Evolutionary conservation across 2,329 filamentous ascomycete genomes (phyloP).

Genomic region (Ilyonectria destructans): DNA sequence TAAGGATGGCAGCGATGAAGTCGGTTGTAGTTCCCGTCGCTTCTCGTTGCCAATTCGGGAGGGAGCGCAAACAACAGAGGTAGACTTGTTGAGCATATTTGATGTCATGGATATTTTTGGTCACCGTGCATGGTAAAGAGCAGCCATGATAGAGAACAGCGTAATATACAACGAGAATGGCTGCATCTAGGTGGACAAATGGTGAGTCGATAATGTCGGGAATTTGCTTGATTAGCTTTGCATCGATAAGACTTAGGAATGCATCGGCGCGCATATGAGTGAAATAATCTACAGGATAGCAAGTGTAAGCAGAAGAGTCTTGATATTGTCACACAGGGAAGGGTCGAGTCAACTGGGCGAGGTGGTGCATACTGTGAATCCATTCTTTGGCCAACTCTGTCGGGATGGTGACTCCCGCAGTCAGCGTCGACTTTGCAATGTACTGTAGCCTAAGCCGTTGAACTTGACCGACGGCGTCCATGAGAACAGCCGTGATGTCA

Average conservation of each 20-base stretch:
- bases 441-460: constrained; percentile 13
- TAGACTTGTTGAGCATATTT: constrained; percentile 12
- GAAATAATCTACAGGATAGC: constrained; percentile 17
- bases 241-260: constrained; percentile 19
- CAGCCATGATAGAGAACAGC: constrained; percentile 29
- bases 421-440: constrained; percentile 13
- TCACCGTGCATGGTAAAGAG: constrained; percentile 6
- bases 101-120: background rate
- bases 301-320: background rate
- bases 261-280: constrained; percentile 23
- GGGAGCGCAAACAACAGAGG: constrained; percentile 21
- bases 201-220: constrained; percentile 45
- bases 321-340: background rate
- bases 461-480: constrained; percentile 17
- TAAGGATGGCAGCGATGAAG: constrained; percentile 22
- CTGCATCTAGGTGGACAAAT: constrained; percentile 51
- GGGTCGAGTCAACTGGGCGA: too few relatives aligned
- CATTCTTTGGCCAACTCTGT: constrained; percentile 21
- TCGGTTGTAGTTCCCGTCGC: constrained; percentile 20
- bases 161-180: constrained; percentile 52
- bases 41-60: constrained; percentile 25
- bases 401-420: constrained; percentile 11
- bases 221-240: constrained; percentile 19
- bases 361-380: constrained; percentile 13
- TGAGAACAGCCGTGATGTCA: constrained; percentile 17